phyloP scores from a whole-genome alignment of 179 eudicot genomes.

The Silene vulgaris region DNA sequence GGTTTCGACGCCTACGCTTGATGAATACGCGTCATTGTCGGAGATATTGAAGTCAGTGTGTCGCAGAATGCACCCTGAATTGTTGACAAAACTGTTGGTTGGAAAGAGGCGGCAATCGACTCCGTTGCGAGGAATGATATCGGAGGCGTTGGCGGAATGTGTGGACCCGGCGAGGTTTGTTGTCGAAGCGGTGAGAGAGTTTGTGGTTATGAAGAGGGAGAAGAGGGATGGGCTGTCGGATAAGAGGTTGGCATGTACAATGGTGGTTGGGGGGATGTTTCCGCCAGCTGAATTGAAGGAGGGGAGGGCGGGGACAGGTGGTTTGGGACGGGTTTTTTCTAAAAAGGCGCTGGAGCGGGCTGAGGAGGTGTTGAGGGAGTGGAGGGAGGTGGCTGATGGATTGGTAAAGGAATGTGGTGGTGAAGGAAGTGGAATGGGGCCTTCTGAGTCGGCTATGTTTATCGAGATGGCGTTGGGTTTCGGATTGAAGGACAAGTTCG shows the following conservation, averaged over 20 bases:
- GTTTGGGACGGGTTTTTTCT: conserved; percentile 8
- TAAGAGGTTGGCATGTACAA: conserved; percentile 47
- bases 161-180: conserved; percentile 43
- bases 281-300: conserved; percentile 27
- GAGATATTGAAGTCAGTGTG: conserved; percentile 34
- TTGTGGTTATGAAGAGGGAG: conserved; percentile 33
- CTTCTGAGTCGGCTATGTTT: conserved; percentile 46
- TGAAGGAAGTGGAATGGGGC: conserved; percentile 29
- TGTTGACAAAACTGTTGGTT: conserved; percentile 32
- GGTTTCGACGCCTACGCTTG: conserved; percentile 11
- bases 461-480: conserved; percentile 48
- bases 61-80: conserved; percentile 36
- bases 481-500: conserved; percentile 46
- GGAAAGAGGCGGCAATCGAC: conserved; percentile 32
- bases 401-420: conserved; percentile 26
- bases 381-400: conserved; percentile 33
- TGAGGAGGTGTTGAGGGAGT: conserved; percentile 30
- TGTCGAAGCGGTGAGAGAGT: conserved; percentile 40
- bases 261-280: conserved; percentile 36
- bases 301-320: conserved; percentile 16
- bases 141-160: conserved; percentile 28
- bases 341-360: conserved; percentile 39
- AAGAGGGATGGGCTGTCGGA: conserved; percentile 37
- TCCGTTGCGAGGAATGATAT: conserved; percentile 26
- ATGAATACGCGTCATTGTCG: not conserved